Conservation (phyloP, 2,329 filamentous ascomycete genomes). For the Phymatotrichopsis omnivora region DNA sequence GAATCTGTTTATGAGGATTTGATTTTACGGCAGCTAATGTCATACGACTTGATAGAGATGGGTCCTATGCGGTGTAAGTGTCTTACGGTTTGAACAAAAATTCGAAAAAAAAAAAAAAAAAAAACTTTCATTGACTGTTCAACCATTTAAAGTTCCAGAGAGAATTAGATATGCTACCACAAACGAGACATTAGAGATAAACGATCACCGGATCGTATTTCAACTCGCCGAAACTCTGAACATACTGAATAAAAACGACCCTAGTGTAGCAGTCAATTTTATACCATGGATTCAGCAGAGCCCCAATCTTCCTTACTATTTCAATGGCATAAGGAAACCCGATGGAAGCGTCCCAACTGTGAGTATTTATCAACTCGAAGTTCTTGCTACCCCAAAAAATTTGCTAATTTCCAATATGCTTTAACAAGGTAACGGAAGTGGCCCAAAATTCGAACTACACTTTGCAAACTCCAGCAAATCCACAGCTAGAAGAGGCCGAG, state of each 20-base stretch:
- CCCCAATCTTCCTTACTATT: constrained; percentile 45
- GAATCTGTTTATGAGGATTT: neutral
- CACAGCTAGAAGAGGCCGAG: constrained; percentile 35
- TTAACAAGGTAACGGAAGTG: constrained; percentile 33
- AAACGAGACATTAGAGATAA: constrained; percentile 50
- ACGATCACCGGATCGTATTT: constrained; percentile 55
- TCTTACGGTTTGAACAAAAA: neutral
- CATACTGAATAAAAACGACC: constrained; percentile 45
- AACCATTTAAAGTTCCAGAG: constrained; percentile 39
- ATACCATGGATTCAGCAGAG: constrained; percentile 52
- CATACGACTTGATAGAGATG: constrained; percentile 39
- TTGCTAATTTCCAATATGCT: no score
- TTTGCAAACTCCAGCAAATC: constrained; percentile 35
- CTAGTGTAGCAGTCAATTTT: constrained; percentile 45
- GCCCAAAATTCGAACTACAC: constrained; percentile 39
- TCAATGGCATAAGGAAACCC: constrained; percentile 41
- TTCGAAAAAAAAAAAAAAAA: no score
- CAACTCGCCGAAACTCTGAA: constrained; percentile 53
- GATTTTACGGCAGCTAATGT: constrained; percentile 5
- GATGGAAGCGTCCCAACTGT: constrained; percentile 46
- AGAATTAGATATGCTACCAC: constrained; percentile 41
- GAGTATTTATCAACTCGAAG: constrained; percentile 27
- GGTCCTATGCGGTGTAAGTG: constrained; percentile 49
- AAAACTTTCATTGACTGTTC: neutral
- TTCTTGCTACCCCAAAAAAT: neutral